Percentiles rank a stretch among this genome's conserved stretches.
Evolutionary conservation across 1,284 basidiomycete species (phyloP).

Genomic region (Pseudozyma sp.): DNA sequence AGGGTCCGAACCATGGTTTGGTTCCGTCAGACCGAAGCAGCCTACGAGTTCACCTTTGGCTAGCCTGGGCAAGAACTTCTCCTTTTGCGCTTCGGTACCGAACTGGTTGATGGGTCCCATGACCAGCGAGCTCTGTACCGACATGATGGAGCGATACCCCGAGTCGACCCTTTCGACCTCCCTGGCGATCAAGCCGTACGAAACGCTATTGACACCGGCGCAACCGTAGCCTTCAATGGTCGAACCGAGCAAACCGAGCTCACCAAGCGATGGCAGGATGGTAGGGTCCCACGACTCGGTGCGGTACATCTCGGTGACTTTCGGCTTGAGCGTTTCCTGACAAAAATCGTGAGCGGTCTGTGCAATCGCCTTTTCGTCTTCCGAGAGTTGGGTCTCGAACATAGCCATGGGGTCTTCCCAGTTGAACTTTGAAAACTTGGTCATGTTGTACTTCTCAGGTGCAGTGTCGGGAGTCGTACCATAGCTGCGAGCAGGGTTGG

Average conservation of each 20-base stretch:
- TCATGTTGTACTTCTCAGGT: constrained; percentile 54
- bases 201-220: constrained; percentile 89
- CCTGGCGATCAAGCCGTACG: constrained; percentile 91
- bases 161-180: constrained; percentile 96
- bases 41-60: constrained; percentile 90
- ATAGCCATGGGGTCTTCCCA: constrained; percentile 74
- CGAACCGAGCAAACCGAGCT: constrained; percentile 87
- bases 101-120: constrained; percentile 96
- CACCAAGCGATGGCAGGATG: constrained; percentile 91
- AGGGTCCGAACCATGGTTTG: constrained; percentile 95
- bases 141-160: constrained; percentile 94
- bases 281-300: constrained; percentile 83
- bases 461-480: constrained; percentile 44
- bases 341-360: constrained; percentile 87
- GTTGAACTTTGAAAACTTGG: constrained; percentile 74
- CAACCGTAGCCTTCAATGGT: constrained; percentile 95
- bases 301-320: constrained; percentile 86
- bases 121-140: constrained; percentile 94
- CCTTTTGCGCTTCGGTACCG: constrained; percentile 88
- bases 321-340: constrained; percentile 84
- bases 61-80: constrained; percentile 86
- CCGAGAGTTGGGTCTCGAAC: constrained; percentile 74
- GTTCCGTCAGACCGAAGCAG: constrained; percentile 95
- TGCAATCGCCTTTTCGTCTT: constrained; percentile 89
- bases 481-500: constrained; percentile 16